These are phyloP conservation scores for Paraphoma chrysanthemicola DNA, from an alignment of 2,329 filamentous ascomycete genomes.

Conservation along the genomic window DNA sequence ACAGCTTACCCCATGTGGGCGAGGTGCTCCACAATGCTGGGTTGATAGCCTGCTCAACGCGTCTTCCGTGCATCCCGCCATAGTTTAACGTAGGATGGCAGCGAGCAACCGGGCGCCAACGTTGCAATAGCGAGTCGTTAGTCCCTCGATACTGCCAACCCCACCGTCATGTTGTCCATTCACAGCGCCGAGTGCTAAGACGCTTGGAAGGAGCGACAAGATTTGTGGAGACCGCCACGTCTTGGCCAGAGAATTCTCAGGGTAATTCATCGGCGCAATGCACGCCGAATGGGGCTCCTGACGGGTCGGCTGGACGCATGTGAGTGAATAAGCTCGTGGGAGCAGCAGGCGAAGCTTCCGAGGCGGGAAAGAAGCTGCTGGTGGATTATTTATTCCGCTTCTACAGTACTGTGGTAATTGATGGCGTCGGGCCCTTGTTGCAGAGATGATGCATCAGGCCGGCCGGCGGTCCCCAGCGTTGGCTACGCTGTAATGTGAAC, in stretches of 20 bases:
- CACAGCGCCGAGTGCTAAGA: slow-evolving; percentile 25
- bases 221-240: slow-evolving; percentile 27
- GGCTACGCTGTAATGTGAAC: slow-evolving; percentile 12
- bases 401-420: neutral
- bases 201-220: slow-evolving; percentile 20
- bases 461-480: slow-evolving; percentile 9
- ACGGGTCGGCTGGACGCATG: slow-evolving; percentile 20
- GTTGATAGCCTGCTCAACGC: slow-evolving; percentile 13
- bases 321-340: slow-evolving; percentile 27
- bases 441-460: slow-evolving; percentile 3
- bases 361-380: slow-evolving; percentile 20
- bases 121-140: slow-evolving; percentile 19
- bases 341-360: slow-evolving; percentile 21
- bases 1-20: slow-evolving; percentile 26
- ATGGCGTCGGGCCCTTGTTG: slow-evolving; percentile 17
- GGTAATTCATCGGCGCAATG: slow-evolving; percentile 27
- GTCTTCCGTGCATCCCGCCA: slow-evolving; percentile 13
- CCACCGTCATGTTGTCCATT: slow-evolving; percentile 19
- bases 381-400: slow-evolving; percentile 30
- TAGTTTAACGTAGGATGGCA: slow-evolving; percentile 15
- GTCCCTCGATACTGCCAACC: slow-evolving; percentile 7
- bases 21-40: slow-evolving; percentile 29
- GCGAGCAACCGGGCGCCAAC: slow-evolving; percentile 10
- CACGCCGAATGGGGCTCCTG: slow-evolving; percentile 22
- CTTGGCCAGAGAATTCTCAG: slow-evolving; percentile 27